These are phyloP conservation scores for Xylariaceae sp. DNA, from an alignment of 2,329 filamentous ascomycete genomes.

Conservation along the genomic window DNA sequence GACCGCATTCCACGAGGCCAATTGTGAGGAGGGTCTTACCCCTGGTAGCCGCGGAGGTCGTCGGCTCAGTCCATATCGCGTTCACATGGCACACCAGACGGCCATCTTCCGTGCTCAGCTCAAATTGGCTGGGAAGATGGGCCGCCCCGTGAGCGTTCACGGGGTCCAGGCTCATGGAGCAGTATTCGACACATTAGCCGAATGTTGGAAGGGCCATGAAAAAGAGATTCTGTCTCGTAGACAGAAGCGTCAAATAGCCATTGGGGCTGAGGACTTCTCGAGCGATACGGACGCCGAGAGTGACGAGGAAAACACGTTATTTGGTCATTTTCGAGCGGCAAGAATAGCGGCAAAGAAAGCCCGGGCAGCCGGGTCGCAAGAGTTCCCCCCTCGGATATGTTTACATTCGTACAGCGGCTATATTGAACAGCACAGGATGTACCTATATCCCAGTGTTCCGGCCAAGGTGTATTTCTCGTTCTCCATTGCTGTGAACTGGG, in stretches of 20 bases:
- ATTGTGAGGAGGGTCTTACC: slow-evolving; percentile 49
- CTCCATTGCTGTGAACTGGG: slow-evolving; percentile 75
- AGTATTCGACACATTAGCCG: slow-evolving; percentile 59
- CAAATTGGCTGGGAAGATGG: slow-evolving; percentile 62
- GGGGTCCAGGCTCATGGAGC: slow-evolving; percentile 72
- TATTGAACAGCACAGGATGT: slow-evolving; percentile 69
- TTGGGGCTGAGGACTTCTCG: slow-evolving; percentile 43
- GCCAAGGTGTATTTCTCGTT: slow-evolving; percentile 82
- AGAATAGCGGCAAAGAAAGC: background rate
- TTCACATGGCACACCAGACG: slow-evolving; percentile 64
- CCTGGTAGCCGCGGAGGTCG: slow-evolving; percentile 67
- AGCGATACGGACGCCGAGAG: slow-evolving; percentile 36
- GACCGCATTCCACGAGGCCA: slow-evolving; percentile 37
- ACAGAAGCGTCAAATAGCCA: slow-evolving; percentile 47
- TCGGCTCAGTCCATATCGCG: slow-evolving; percentile 60
- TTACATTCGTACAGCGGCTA: slow-evolving; percentile 89
- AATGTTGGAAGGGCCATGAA: slow-evolving; percentile 67
- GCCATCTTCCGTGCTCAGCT: slow-evolving; percentile 62
- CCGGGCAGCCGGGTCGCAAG: slow-evolving; percentile 38
- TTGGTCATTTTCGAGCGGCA: background rate
- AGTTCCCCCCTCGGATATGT: slow-evolving; percentile 83
- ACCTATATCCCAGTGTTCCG: slow-evolving; percentile 67
- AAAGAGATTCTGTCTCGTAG: slow-evolving; percentile 54
- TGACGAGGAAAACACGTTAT: slow-evolving; percentile 27
- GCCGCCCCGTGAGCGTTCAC: slow-evolving; percentile 62